A percentile compares a stretch with the other conserved stretches of the same genome.
Conservation (phyloP, 768 basidiomycete species). For the Xanthoconium stramineum region DNA sequence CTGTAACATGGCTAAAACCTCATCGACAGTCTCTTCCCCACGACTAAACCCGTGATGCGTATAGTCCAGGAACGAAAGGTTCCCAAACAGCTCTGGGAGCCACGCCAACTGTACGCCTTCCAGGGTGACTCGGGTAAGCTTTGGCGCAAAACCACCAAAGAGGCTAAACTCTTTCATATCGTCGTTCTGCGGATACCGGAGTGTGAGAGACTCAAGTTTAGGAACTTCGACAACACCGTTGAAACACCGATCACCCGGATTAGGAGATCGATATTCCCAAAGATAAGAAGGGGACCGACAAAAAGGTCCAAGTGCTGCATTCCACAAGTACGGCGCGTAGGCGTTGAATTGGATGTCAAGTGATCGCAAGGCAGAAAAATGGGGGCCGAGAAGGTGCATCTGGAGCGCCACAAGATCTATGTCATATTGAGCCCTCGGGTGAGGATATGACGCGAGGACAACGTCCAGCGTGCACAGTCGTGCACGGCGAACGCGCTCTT, state of each 20-base stretch:
- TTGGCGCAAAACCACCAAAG: constrained; percentile 61
- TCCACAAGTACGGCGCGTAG: constrained; percentile 66
- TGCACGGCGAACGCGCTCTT: constrained; percentile 57
- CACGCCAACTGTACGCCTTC: constrained; percentile 64
- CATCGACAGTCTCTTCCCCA: constrained; percentile 53
- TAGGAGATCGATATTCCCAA: constrained; percentile 22
- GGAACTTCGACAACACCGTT: constrained; percentile 35
- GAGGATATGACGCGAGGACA: constrained; percentile 42
- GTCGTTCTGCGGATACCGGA: constrained; percentile 63
- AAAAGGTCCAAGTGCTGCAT: constrained; percentile 56
- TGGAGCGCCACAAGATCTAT: constrained; percentile 53
- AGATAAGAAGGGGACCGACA: constrained; percentile 35
- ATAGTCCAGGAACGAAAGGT: constrained; percentile 64
- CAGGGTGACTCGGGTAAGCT: constrained; percentile 51
- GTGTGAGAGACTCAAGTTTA: constrained; percentile 50
- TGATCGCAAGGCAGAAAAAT: constrained; percentile 58
- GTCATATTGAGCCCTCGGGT: constrained; percentile 20
- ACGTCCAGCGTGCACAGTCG: constrained; percentile 61
- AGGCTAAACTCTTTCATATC: constrained; percentile 64
- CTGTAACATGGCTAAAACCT: constrained; percentile 55
- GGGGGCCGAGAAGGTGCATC: constrained; percentile 50
- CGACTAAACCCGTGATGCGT: constrained; percentile 67
- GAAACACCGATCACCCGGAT: constrained; percentile 2
- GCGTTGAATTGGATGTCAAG: constrained; percentile 53
- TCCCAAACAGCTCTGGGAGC: constrained; percentile 59